Conservation (phyloP, 768 basidiomycete genomes). For the Lentinula boryana region DNA sequence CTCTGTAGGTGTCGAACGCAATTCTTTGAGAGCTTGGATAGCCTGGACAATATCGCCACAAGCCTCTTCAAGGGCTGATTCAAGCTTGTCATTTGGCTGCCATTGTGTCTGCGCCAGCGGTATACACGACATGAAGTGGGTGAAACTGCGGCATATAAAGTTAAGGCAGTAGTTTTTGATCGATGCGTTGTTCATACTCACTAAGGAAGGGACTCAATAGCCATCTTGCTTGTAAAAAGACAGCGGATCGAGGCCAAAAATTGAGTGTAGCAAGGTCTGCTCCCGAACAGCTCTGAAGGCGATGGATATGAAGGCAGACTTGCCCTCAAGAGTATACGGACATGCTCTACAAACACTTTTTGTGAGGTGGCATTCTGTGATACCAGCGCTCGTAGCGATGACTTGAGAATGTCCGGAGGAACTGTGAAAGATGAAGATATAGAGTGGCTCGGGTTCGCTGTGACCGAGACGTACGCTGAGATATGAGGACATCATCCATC, state of each 20-base stretch:
- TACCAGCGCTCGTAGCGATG: neutral
- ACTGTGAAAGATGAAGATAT: neutral
- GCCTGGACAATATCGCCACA: constrained; percentile 6
- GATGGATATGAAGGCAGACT: neutral
- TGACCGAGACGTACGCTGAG: neutral
- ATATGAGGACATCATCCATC: constrained; percentile 9
- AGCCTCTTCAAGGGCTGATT: neutral
- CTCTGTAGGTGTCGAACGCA: neutral
- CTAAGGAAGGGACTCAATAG: constrained; percentile 5
- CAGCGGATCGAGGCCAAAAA: constrained; percentile 2
- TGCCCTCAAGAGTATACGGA: neutral
- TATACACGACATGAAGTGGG: neutral
- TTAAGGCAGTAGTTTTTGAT: neutral
- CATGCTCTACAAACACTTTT: constrained; percentile 5
- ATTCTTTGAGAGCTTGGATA: constrained; percentile 10
- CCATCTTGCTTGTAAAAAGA: constrained; percentile 6
- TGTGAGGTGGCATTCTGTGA: neutral
- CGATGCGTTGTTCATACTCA: neutral
- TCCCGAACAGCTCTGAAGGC: constrained; percentile 1
- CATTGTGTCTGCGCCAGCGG: neutral
- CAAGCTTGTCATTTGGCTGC: neutral
- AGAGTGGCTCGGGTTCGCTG: neutral
- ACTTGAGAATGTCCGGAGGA: constrained; percentile 1
- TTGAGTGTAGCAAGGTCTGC: neutral
- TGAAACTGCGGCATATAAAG: neutral